Conservation (phyloP, 2,329 filamentous ascomycete genomes). For the Trichocomaceae sp. region DNA sequence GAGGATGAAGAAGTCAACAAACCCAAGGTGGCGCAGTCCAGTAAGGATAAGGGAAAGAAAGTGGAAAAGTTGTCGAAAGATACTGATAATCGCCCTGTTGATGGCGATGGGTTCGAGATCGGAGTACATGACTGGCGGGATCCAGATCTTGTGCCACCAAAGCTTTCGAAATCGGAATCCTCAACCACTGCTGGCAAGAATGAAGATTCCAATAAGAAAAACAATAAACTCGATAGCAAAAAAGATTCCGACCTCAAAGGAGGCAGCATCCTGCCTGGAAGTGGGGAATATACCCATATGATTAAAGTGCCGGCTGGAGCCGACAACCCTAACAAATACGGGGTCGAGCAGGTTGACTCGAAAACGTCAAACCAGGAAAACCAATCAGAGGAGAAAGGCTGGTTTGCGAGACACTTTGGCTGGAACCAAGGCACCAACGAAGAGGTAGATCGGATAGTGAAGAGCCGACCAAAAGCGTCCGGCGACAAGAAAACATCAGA, state of each 20-base stretch:
- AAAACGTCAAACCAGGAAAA: neutral
- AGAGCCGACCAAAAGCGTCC: neutral
- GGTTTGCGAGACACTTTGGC: constrained; percentile 32
- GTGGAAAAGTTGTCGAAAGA: constrained; percentile 18
- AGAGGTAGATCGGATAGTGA: constrained; percentile 8
- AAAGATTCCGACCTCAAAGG: constrained; percentile 46
- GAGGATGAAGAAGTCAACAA: constrained; percentile 38
- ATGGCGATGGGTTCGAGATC: constrained; percentile 64
- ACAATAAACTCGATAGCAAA: constrained; percentile 23
- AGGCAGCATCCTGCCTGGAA: constrained; percentile 64
- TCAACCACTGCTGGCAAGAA: constrained; percentile 21
- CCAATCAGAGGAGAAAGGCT: constrained; percentile 14
- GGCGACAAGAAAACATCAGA: constrained; percentile 14
- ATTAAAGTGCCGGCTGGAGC: constrained; percentile 31
- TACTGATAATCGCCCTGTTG: constrained; percentile 22
- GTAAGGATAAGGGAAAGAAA: constrained; percentile 25
- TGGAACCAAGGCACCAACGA: constrained; percentile 20
- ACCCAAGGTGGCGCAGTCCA: constrained; percentile 18
- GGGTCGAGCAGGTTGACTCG: neutral
- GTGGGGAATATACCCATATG: constrained; percentile 55
- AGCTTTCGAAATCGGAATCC: constrained; percentile 22
- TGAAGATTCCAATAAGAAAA: constrained; percentile 25
- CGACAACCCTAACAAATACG: constrained; percentile 17
- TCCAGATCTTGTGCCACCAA: constrained; percentile 58
- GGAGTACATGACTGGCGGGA: constrained; percentile 85